Evolutionary conservation across 345 rosid genomes (phyloP).

Genomic region (Pelargonium nanum): DNA sequence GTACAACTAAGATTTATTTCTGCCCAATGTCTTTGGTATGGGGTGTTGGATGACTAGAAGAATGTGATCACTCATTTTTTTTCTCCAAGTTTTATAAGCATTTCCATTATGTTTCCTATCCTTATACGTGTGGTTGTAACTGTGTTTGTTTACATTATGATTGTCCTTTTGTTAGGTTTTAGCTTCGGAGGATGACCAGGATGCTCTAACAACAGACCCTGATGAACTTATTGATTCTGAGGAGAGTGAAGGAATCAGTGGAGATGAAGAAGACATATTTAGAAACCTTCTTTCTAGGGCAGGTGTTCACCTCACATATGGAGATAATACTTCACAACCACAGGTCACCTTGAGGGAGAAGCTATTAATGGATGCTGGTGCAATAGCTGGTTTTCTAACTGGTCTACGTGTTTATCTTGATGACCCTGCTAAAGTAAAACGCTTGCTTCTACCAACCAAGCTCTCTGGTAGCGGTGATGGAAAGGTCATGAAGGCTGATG

Average conservation of each 20-base stretch:
- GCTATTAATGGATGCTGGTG: slow-evolving; percentile 99
- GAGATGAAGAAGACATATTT: slow-evolving; percentile 98
- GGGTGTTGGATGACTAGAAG: no score
- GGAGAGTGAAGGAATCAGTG: slow-evolving; percentile 88
- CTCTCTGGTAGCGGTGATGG: slow-evolving; percentile 63
- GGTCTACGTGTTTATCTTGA: slow-evolving; percentile 93
- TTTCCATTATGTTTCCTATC: no score
- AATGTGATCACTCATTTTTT: no score
- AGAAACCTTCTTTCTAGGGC: slow-evolving; percentile 92
- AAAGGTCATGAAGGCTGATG: slow-evolving; percentile 54
- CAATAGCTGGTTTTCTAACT: slow-evolving; percentile 95
- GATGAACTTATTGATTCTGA: slow-evolving; percentile 98
- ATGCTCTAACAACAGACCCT: slow-evolving; percentile 97
- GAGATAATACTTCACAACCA: slow-evolving; percentile 85
- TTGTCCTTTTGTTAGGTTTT: slow-evolving; percentile 45
- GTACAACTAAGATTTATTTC: no score
- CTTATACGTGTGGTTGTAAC: background rate
- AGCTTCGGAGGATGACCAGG: slow-evolving; percentile 97
- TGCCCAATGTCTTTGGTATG: no score
- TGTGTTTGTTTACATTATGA: background rate
- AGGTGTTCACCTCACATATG: slow-evolving; percentile 90
- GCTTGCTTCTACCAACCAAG: slow-evolving; percentile 93
- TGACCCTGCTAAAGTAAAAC: slow-evolving; percentile 97
- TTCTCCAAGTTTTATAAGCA: no score
- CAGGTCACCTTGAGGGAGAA: slow-evolving; percentile 81